Conservation (phyloP, 1,284 basidiomycete species). For the Irpex rosettiformis region DNA sequence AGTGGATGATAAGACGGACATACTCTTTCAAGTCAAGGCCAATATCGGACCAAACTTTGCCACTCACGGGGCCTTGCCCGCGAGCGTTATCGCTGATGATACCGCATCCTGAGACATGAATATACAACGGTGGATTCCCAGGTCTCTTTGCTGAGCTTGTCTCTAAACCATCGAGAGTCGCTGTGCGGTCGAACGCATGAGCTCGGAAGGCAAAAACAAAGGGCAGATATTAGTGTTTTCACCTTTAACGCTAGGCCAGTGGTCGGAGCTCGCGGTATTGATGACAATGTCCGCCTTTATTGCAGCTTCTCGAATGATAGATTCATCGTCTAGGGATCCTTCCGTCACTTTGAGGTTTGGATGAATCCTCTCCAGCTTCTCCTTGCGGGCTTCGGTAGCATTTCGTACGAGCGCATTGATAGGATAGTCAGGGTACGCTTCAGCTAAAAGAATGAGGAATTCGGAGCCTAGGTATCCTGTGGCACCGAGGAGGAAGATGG, state of each 20-base stretch:
- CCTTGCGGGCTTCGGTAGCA: conserved; percentile 26
- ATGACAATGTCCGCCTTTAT: conserved; percentile 33
- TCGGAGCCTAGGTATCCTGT: conserved; percentile 42
- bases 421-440: conserved; percentile 28
- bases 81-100: conserved; percentile 36
- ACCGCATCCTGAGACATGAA: conserved; percentile 39
- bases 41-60: conserved; percentile 34
- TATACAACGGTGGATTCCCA: conserved; percentile 36
- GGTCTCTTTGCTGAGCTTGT: conserved; percentile 32
- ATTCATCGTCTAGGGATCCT: conserved; percentile 34
- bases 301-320: conserved; percentile 32
- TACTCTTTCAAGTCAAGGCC: conserved; percentile 30
- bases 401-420: conserved; percentile 35
- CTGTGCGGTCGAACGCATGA: conserved; percentile 21
- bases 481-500: conserved; percentile 40
- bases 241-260: conserved; percentile 33
- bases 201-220: too few relatives aligned
- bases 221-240: too few relatives aligned
- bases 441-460: conserved; percentile 31
- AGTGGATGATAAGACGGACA: conserved; percentile 1
- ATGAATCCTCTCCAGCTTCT: conserved; percentile 29
- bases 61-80: conserved; percentile 31
- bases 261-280: conserved; percentile 39
- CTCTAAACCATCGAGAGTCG: conserved; percentile 36
- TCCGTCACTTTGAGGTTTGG: conserved; percentile 32